A percentile compares a stretch with the other conserved stretches of the same genome.
Conservation (phyloP, 192 early-diverging fungal genomes). For the Linnemannia hyalina region DNA sequence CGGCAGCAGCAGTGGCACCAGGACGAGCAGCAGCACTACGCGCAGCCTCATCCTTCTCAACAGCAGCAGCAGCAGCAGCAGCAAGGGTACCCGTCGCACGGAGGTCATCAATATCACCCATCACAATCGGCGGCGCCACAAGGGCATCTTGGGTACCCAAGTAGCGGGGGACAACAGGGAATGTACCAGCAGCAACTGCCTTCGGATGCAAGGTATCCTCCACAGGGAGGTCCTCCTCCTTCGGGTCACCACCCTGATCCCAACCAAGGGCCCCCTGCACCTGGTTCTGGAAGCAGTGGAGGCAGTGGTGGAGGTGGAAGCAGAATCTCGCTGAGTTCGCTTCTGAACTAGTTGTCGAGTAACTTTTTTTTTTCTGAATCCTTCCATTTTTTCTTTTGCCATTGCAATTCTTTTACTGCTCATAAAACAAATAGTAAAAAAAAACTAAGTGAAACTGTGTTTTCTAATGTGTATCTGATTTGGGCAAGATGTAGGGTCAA, state of each 20-base stretch:
- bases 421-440: not conserved
- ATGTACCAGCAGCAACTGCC: not conserved
- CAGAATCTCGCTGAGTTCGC: slow-evolving; percentile 38
- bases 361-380: not conserved
- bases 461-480: too few species aligned
- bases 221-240: slow-evolving; percentile 4
- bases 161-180: not conserved
- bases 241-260: slow-evolving; percentile 23
- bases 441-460: not conserved
- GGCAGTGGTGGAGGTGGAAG: slow-evolving; percentile 9
- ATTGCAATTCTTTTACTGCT: not conserved
- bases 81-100: slow-evolving; percentile 3
- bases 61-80: slow-evolving; percentile 18
- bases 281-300: not conserved
- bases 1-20: slow-evolving; percentile 34
- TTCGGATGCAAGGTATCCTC: slow-evolving; percentile 4
- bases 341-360: slow-evolving; percentile 18
- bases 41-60: not conserved
- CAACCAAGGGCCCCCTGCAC: not conserved
- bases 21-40: slow-evolving; percentile 12
- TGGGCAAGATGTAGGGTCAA: too few species aligned
- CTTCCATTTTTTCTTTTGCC: not conserved
- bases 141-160: not conserved
- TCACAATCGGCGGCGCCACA: slow-evolving; percentile 7
- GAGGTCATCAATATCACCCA: not conserved